Base-by-base conservation (phyloP, 2,329 filamentous ascomycete genomes). In the Epichloe gansuensis region DNA sequence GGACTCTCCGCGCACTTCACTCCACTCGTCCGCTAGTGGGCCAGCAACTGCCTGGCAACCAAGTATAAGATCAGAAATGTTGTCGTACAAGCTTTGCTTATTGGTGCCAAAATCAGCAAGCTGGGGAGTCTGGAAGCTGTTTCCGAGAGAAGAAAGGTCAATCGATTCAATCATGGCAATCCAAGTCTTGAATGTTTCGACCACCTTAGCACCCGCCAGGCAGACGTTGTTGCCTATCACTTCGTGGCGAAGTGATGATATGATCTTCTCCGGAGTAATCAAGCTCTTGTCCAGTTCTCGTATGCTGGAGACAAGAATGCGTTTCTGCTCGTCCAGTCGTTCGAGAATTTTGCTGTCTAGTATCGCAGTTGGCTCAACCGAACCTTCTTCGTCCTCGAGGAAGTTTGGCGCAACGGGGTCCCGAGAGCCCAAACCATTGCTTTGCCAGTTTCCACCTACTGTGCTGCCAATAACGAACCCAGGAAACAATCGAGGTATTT, bases 41-140 rank as follows among this genome's bases (percentile, higher is more conserved):
- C 88, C 88, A 5, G 89, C 87, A n/a, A 97, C 85, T 25, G 87
- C 82, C 68, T 98, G 93, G 62, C 90, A 96, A 53, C 85, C 82
- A 48, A 95, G 71, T 4, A 97, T 71, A 31, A 98, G 77, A 64
- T 97, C 93, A 8, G 89, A 90, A 51, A 95, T 85, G 54, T 89
- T 86, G 67, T 97, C 93, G 67, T 97, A 97, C 17, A 95, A 75
- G 59, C 85, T 87, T 66, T 98, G 93, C 69, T 97, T 97, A 66
- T 95, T 88, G 35, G 84, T 79, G 61, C 83, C 84, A 65, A 96
- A 96, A 59, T 97, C 93, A 47, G 82, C 78, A 35, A 97, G 71
- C 60, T 94, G 87, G 0, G 89, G 89, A 43, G 86, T 91, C 64
- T 91, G 87, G 58, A 90, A 84, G 53, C 78, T 84, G 53, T 85